Conservation (phyloP, 179 eudicot genomes). For the Camellia oleifera region DNA sequence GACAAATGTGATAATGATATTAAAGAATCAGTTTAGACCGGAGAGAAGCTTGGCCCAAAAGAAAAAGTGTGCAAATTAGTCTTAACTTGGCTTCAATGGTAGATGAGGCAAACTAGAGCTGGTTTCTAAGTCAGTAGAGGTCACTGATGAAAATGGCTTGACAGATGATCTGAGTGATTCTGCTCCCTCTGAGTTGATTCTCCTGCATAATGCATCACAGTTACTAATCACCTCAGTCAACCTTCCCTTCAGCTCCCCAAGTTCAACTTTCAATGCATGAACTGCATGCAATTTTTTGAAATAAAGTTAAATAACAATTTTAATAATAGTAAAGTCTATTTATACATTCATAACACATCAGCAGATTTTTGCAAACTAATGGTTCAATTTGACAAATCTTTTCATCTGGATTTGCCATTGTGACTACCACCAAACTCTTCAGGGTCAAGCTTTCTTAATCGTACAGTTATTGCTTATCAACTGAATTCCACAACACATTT, state of each 20-base stretch:
- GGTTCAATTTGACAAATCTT: not conserved
- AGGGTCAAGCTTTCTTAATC: not conserved
- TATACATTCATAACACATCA: too few relatives aligned
- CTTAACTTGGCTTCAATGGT: slow-evolving; percentile 13
- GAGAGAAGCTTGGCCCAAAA: too few relatives aligned
- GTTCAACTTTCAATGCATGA: slow-evolving; percentile 79
- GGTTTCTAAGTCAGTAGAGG: slow-evolving; percentile 31
- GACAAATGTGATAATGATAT: too few relatives aligned
- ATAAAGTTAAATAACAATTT: not conserved
- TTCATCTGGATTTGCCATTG: not conserved
- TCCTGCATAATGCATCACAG: slow-evolving; percentile 76
- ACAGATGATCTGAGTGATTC: slow-evolving; percentile 65
- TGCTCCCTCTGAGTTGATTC: slow-evolving; percentile 72
- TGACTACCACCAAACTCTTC: not conserved
- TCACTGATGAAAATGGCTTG: slow-evolving; percentile 58
- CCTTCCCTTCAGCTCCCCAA: slow-evolving; percentile 91
- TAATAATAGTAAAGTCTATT: not conserved
- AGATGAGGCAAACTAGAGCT: slow-evolving; percentile 12
- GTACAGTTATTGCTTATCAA: too few relatives aligned
- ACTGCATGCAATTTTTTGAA: slow-evolving; percentile 35
- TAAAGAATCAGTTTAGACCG: too few relatives aligned
- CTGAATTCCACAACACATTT: not conserved
- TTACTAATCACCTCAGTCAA: slow-evolving; percentile 85
- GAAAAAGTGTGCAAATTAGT: not conserved
- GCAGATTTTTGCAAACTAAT: not conserved